phyloP scores from a whole-genome alignment of 2,329 filamentous ascomycete species.

The Exophiala sp. region DNA sequence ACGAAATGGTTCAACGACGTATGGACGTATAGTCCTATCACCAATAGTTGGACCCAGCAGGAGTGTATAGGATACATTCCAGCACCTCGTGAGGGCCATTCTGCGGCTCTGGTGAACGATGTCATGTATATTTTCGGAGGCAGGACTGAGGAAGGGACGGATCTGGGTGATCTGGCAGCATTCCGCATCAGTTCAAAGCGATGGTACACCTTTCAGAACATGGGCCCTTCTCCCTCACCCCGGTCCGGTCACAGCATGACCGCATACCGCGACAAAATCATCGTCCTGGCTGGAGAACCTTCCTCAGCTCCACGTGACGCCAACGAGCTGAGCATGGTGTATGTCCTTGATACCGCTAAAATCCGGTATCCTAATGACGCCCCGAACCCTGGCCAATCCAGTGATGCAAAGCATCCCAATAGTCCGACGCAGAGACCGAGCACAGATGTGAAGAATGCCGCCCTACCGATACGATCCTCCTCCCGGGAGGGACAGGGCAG shows the following conservation, averaged over 20 bases:
- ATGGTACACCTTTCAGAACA: slow-evolving; percentile 99
- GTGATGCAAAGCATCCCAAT: slow-evolving; percentile 37
- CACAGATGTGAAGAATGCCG: slow-evolving; percentile 41
- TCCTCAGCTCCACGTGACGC: slow-evolving; percentile 77
- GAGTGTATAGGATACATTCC: slow-evolving; percentile 98
- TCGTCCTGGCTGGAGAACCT: slow-evolving; percentile 89
- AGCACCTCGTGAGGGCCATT: slow-evolving; percentile 85
- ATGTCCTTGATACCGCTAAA: slow-evolving; percentile 89
- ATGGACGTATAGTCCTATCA: slow-evolving; percentile 83
- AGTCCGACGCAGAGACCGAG: slow-evolving; percentile 40
- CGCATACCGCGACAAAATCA: slow-evolving; percentile 81
- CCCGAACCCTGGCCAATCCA: slow-evolving; percentile 35
- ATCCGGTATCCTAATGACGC: slow-evolving; percentile 88
- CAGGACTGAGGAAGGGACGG: slow-evolving; percentile 84
- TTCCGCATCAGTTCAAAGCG: slow-evolving; percentile 74
- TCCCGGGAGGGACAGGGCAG: slow-evolving; percentile 40
- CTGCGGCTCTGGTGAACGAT: slow-evolving; percentile 86
- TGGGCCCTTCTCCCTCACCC: slow-evolving; percentile 91
- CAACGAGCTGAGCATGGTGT: slow-evolving; percentile 79
- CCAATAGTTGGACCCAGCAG: slow-evolving; percentile 77
- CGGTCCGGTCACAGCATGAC: slow-evolving; percentile 98
- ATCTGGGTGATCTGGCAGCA: slow-evolving; percentile 87
- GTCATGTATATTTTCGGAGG: slow-evolving; percentile 99
- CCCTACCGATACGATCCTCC: slow-evolving; percentile 36
- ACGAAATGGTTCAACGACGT: slow-evolving; percentile 98